A percentile compares a stretch with the other conserved stretches of the same genome.
phyloP scores from a whole-genome alignment of 345 rosid species.

The Sisymbrium altissimum region DNA sequence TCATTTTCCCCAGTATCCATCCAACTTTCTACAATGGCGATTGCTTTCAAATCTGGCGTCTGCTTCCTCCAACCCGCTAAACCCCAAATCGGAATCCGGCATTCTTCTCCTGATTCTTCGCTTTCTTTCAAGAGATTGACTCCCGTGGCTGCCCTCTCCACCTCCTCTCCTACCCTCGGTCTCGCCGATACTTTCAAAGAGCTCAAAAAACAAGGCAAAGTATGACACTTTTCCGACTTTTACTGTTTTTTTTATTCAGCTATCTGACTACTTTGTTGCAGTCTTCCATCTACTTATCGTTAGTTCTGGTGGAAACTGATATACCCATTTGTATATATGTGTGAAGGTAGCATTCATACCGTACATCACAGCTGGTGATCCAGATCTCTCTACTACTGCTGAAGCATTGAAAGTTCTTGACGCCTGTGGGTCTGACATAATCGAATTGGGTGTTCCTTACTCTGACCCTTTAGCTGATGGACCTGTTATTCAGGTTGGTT shows the following conservation, averaged over 20 bases:
- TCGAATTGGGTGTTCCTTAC: slow-evolving; percentile 82
- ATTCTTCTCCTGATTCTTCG: slow-evolving; percentile 18
- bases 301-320: too few species aligned
- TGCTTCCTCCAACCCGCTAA: slow-evolving; percentile 30
- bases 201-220: slow-evolving; percentile 71
- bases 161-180: slow-evolving; percentile 47
- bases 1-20: not conserved
- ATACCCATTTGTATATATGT: slow-evolving; percentile 1
- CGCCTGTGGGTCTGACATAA: slow-evolving; percentile 77
- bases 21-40: slow-evolving; percentile 12
- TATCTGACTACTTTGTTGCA: too few species aligned
- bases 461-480: slow-evolving; percentile 98
- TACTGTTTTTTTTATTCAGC: too few species aligned
- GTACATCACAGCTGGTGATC: slow-evolving; percentile 95
- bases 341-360: slow-evolving; percentile 85
- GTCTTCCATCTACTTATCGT: too few species aligned
- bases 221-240: slow-evolving; percentile 26
- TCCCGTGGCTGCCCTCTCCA: slow-evolving; percentile 45
- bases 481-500: slow-evolving; percentile 96
- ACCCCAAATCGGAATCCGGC: slow-evolving; percentile 30
- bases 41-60: slow-evolving; percentile 32
- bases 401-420: slow-evolving; percentile 81
- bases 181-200: slow-evolving; percentile 62
- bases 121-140: slow-evolving; percentile 46
- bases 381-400: slow-evolving; percentile 90